Base-by-base conservation (phyloP, 345 rosid genomes). In the Anacardium occidentale region DNA sequence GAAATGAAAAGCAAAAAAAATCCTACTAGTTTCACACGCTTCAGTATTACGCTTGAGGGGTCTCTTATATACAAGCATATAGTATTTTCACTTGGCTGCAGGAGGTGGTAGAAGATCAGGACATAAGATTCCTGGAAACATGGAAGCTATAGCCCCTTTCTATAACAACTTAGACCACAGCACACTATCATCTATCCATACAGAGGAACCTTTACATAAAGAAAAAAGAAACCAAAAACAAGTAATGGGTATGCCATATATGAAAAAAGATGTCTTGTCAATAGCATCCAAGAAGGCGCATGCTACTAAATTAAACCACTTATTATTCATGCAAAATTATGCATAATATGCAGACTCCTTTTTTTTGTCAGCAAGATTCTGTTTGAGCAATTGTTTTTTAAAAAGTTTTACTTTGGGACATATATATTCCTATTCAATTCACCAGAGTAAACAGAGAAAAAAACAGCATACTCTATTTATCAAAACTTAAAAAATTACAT, bases 121-220 rank as follows among this genome's bases (percentile, higher is more conserved):
- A 65, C 74, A 82, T 68, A 70, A 73, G 75, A 78, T 75, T 85
- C 85, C 84, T 77, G 83, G 85, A 72, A 77, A 74, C 63, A 54
- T 54, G 64, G 74, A 84, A 74, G 76, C 62, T 22, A 67, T 56
- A 80, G 24, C 24, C 76, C 61, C 51, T 14, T 66, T 72, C 53
- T 34, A 61, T 50, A 55, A 70, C 24, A 76, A 66, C 75, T 74
- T 67, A 55, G 48, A 74, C 42, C 17, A 26, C 1, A 60, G 77
- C 18, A 62, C 48, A 61, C 3, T 15, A 13, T 12, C 14, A 69
- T 61, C 18, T 18, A n/a, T n/a, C n/a, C n/a, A n/a, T n/a, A 54
- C 34, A 51, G 10, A 10, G 44, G 21, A 22, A 72, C 51, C 72
- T 51, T 56, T 53, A 64, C 76, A 53, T 20, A 62, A 67, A 67